A percentile compares a stretch with the other conserved stretches of the same genome.
These are phyloP conservation scores for Glaciozyma antarctica DNA, from an alignment of 768 basidiomycete species.

Conservation along the genomic window DNA sequence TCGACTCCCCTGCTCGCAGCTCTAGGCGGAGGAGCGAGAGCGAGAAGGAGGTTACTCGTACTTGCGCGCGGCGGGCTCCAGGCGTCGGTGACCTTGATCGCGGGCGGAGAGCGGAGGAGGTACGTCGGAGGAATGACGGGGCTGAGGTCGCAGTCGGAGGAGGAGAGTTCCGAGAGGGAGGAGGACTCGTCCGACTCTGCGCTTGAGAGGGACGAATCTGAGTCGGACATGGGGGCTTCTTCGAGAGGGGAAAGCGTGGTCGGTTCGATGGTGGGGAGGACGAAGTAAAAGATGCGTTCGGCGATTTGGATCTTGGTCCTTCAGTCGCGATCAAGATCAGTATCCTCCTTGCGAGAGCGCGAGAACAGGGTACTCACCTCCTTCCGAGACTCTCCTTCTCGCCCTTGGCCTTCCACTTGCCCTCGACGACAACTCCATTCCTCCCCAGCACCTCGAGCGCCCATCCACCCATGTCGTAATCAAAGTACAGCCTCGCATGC, in stretches of 20 bases:
- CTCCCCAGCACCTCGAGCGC: conserved; percentile 85
- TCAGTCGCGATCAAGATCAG: conserved; percentile 1
- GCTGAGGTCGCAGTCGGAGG: conserved; percentile 7
- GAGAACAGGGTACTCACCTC: conserved; percentile 48
- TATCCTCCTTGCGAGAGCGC: neutral
- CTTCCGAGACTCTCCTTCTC: conserved; percentile 75
- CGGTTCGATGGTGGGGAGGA: conserved; percentile 52
- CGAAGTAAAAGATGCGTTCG: conserved; percentile 90
- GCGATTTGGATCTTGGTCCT: conserved; percentile 93
- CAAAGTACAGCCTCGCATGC: conserved; percentile 90
- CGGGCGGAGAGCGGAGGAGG: neutral
- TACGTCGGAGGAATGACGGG: neutral
- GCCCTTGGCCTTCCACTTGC: conserved; percentile 85
- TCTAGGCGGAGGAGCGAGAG: neutral
- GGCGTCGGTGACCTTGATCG: neutral
- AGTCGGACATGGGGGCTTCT: neutral
- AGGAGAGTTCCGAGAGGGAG: conserved; percentile 15
- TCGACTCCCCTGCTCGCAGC: neutral
- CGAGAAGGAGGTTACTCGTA: neutral
- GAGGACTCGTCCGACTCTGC: conserved; percentile 3
- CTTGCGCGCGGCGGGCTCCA: neutral
- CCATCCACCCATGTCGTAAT: conserved; percentile 59
- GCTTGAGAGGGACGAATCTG: neutral
- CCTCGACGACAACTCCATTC: conserved; percentile 97
- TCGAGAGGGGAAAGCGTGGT: neutral